Conservation (phyloP, 1,139 yeast genomes). For the Yamadazyma pseudoaaseri region DNA sequence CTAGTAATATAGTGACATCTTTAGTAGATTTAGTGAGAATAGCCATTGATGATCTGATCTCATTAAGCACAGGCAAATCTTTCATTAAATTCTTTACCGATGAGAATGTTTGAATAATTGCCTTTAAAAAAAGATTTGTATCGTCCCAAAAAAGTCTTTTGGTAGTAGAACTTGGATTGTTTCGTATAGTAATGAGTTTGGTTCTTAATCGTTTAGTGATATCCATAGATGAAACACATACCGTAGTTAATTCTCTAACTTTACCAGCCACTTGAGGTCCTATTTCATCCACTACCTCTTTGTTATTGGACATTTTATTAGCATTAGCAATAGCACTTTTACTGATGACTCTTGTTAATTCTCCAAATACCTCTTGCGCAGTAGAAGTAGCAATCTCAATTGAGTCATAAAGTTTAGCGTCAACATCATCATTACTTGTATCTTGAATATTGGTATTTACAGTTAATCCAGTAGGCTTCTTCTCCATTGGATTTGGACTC, state of each 20-base stretch:
- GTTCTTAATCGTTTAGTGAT: slow-evolving; percentile 66
- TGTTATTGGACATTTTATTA: slow-evolving; percentile 5
- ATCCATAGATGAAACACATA: slow-evolving; percentile 81
- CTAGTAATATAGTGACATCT: slow-evolving; percentile 81
- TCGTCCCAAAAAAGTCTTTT: slow-evolving; percentile 81
- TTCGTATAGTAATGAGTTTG: slow-evolving; percentile 53
- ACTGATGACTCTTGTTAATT: slow-evolving; percentile 73
- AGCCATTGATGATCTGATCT: slow-evolving; percentile 77
- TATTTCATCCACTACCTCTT: slow-evolving; percentile 14
- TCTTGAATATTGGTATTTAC: slow-evolving; percentile 20
- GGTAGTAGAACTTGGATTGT: slow-evolving; percentile 52
- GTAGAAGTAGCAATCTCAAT: slow-evolving; percentile 70
- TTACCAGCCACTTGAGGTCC: slow-evolving; percentile 50
- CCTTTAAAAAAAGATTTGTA: slow-evolving; percentile 76
- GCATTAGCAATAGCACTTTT: slow-evolving; percentile 56
- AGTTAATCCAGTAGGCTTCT: slow-evolving; percentile 17
- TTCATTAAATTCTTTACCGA: slow-evolving; percentile 80
- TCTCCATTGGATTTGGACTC: slow-evolving; percentile 7
- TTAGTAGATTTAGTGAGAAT: slow-evolving; percentile 83
- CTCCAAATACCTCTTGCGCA: slow-evolving; percentile 78
- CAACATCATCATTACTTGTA: slow-evolving; percentile 54
- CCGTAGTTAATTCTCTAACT: slow-evolving; percentile 73
- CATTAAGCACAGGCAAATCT: slow-evolving; percentile 77
- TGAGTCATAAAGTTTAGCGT: slow-evolving; percentile 73
- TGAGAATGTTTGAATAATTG: slow-evolving; percentile 79